Percentiles rank a stretch among this genome's conserved stretches.
Conservation (phyloP, 129 eudicot genomes). For the Flaveria bidentis region DNA sequence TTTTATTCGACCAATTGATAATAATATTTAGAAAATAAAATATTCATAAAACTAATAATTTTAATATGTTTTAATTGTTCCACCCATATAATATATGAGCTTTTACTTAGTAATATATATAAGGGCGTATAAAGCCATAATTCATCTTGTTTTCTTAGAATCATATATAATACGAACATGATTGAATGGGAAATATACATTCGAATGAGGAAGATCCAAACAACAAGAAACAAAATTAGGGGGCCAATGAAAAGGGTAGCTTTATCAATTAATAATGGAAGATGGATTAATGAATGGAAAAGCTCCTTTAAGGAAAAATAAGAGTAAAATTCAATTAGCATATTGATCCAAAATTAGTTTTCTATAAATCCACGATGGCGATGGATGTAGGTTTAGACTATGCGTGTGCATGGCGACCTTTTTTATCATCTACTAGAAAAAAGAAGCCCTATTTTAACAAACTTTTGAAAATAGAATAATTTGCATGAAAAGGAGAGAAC, state of each 20-base stretch:
- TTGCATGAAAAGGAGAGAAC: constrained; percentile 64
- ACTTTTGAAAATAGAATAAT: constrained; percentile 31
- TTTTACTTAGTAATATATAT: neutral
- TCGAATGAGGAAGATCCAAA: constrained; percentile 38
- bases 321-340: constrained; percentile 19
- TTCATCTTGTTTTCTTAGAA: constrained; percentile 22
- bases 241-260: constrained; percentile 36
- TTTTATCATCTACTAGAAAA: constrained; percentile 33
- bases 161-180: constrained; percentile 32
- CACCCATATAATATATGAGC: no score
- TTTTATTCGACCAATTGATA: no score
- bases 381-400: constrained; percentile 43
- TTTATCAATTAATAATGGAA: constrained; percentile 29
- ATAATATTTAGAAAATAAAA: no score
- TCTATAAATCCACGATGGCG: constrained; percentile 40
- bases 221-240: constrained; percentile 41
- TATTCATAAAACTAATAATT: no score
- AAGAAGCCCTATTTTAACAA: constrained; percentile 36
- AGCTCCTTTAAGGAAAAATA: constrained; percentile 53
- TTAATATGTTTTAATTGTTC: no score
- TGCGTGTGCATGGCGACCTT: constrained; percentile 63
- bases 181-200: constrained; percentile 25
- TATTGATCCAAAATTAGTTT: constrained; percentile 37
- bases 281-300: constrained; percentile 47
- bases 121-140: constrained; percentile 24